Evolutionary conservation across 495 filamentous ascomycete species (phyloP).

Genomic region (Lepraria neglecta): DNA sequence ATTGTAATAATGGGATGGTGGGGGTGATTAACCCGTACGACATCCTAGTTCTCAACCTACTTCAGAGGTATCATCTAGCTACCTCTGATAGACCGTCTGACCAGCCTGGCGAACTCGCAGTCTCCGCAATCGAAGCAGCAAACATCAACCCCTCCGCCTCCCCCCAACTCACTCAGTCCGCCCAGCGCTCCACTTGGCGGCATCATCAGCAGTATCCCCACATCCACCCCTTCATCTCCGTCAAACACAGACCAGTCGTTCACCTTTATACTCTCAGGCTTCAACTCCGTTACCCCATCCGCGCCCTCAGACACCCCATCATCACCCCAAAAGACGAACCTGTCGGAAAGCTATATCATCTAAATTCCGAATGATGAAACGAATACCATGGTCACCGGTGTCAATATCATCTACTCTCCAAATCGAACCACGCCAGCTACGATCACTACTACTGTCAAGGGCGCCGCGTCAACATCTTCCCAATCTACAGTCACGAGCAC

Average conservation of each 20-base stretch:
- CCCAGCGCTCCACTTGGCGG: background rate
- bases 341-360: too few relatives aligned
- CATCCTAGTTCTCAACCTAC: background rate
- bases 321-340: too few relatives aligned
- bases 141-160: background rate
- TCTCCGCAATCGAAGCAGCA: background rate
- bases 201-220: background rate
- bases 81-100: background rate
- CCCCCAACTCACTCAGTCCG: background rate
- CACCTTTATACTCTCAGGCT: too few relatives aligned
- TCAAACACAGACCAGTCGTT: too few relatives aligned
- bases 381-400: too few relatives aligned
- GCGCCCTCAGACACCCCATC: too few relatives aligned
- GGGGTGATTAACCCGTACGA: slow-evolving; percentile 22
- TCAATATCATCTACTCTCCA: too few relatives aligned
- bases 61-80: background rate
- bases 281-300: too few relatives aligned
- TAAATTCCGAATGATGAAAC: too few relatives aligned
- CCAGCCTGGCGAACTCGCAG: background rate
- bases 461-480: background rate
- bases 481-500: background rate
- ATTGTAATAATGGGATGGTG: slow-evolving; percentile 12
- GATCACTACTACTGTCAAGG: too few relatives aligned
- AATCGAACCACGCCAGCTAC: too few relatives aligned
- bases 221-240: background rate